Base-by-base conservation (phyloP, 352 stramenopile species). In the Blastocystis sp. region DNA sequence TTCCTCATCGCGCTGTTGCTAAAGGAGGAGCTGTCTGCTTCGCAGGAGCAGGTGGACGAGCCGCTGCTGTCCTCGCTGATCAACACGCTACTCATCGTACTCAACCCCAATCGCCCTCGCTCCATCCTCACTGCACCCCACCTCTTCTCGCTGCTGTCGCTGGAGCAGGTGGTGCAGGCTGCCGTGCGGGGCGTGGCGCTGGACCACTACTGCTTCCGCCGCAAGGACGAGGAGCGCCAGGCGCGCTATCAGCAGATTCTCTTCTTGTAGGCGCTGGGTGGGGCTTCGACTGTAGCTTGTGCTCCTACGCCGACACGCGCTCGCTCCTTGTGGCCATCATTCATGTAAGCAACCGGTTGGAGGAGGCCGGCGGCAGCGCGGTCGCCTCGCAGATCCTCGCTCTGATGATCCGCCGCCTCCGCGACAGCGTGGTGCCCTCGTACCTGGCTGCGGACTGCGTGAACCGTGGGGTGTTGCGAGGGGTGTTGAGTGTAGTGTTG, bases 171-270 rank as follows among this genome's bases (percentile, higher is more conserved):
- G 3, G 29, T 77, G 26, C 29, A 51, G 26, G 6, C 50, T 1
- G 29, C 35, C 24, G 66, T 77, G n/a, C 29, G 26, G 1, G 66
- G 66, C 45, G n/a, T 77, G 6, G 24, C 29, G 6, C 66, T 59
- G 24, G 66, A 77, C 29, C 66, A 41, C 33, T 77, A 55, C 50
- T 19, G 55, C 29, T 26, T 77, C 66, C 4, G 19, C 66, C 45
- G 37, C 66, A 24, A 77, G 66, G 66, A 77, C 45, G 66, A 29
- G n/a, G 60, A 85, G 60, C 74, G 74, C 10, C n/a, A 69, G 24
- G 41, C 65, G 26, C 55, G 41, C 21, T 85, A 85, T 41, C 74
- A 85, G 51, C 74, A 62, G 61, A 55, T 85, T 51, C 74, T 85
- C 50, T 59, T 29, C 55, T 59, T 35, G 66, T 78, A 31, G n/a